A percentile compares a stretch with the other conserved stretches of the same genome.
Conservation (phyloP, 345 rosid genomes). For the Aquilaria yunnanensis region DNA sequence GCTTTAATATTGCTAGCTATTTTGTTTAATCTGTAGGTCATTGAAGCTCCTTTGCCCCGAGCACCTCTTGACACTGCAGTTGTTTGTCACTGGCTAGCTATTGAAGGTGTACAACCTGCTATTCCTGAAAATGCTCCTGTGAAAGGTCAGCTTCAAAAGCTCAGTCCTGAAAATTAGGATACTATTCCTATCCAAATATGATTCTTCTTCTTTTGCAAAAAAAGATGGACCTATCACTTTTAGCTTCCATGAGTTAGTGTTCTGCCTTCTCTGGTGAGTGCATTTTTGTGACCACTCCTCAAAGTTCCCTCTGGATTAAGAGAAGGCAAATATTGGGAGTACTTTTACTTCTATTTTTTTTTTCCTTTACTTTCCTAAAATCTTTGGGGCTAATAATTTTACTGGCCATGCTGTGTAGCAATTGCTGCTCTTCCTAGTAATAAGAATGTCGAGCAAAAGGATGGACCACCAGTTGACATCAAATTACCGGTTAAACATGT, state of each 20-base stretch:
- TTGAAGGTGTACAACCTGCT: conserved; percentile 95
- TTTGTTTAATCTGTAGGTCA: conserved; percentile 45
- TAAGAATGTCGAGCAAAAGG: conserved; percentile 51
- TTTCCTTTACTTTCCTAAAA: neutral
- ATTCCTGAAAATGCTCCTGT: conserved; percentile 94
- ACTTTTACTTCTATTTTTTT: neutral
- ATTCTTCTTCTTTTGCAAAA: neutral
- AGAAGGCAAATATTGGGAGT: neutral
- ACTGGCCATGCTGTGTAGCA: conserved; percentile 32
- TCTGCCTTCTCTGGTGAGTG: neutral
- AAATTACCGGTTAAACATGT: conserved; percentile 90
- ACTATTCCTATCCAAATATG: neutral
- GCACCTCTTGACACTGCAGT: conserved; percentile 88
- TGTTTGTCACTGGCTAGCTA: conserved; percentile 95
- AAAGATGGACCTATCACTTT: neutral
- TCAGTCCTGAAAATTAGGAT: neutral
- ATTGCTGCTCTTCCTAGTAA: conserved; percentile 64
- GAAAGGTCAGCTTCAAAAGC: conserved; percentile 48
- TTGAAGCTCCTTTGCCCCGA: conserved; percentile 95
- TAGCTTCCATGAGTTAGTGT: neutral
- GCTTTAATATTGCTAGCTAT: conserved; percentile 3
- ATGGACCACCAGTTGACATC: conserved; percentile 69
- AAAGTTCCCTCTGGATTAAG: conserved; percentile 3
- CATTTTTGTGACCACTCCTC: conserved; percentile 1
- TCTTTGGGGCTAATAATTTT: conserved; percentile 16